Percentiles rank a stretch among this genome's conserved stretches.
These are phyloP conservation scores for Hanseniaspora hatyaiensis DNA, from an alignment of 805 yeast genomes.

Conservation along the genomic window DNA sequence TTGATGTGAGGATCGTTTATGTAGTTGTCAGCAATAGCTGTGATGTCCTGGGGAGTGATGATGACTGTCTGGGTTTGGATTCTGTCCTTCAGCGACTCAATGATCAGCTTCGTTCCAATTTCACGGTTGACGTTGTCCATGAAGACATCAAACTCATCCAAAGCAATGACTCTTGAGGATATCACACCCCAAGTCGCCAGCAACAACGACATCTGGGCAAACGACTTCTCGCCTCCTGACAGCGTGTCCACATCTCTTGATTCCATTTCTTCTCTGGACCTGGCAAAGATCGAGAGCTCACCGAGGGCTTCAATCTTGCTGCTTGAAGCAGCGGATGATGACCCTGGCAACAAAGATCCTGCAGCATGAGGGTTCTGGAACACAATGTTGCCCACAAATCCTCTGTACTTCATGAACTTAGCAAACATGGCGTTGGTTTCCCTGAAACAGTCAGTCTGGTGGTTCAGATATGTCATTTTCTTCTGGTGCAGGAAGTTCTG, in stretches of 20 bases:
- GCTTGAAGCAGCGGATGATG: background rate
- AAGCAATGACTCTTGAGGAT: slow-evolving; percentile 75
- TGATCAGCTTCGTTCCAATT: slow-evolving; percentile 61
- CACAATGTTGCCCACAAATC: slow-evolving; percentile 11
- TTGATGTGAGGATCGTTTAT: slow-evolving; percentile 36
- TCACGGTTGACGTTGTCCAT: slow-evolving; percentile 91
- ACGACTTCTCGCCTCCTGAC: slow-evolving; percentile 95
- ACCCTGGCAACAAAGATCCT: background rate
- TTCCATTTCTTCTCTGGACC: slow-evolving; percentile 13
- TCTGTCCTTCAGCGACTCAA: slow-evolving; percentile 51
- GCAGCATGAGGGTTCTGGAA: slow-evolving; percentile 13
- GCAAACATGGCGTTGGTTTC: slow-evolving; percentile 13
- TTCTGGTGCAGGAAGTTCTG: slow-evolving; percentile 4
- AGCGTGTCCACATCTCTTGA: slow-evolving; percentile 66
- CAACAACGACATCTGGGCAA: slow-evolving; percentile 76
- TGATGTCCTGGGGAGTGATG: slow-evolving; percentile 87
- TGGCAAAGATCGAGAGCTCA: slow-evolving; percentile 10
- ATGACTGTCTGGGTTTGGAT: slow-evolving; percentile 65
- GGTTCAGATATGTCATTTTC: slow-evolving; percentile 8
- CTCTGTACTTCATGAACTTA: slow-evolving; percentile 13
- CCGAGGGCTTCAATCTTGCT: background rate
- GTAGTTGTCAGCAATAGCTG: slow-evolving; percentile 46
- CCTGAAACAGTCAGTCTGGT: slow-evolving; percentile 11
- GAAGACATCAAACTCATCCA: slow-evolving; percentile 94
- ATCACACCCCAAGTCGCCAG: slow-evolving; percentile 87